Evolutionary conservation across 2,329 filamentous ascomycete species (phyloP).

Genomic region (Neofusicoccum sp.): DNA sequence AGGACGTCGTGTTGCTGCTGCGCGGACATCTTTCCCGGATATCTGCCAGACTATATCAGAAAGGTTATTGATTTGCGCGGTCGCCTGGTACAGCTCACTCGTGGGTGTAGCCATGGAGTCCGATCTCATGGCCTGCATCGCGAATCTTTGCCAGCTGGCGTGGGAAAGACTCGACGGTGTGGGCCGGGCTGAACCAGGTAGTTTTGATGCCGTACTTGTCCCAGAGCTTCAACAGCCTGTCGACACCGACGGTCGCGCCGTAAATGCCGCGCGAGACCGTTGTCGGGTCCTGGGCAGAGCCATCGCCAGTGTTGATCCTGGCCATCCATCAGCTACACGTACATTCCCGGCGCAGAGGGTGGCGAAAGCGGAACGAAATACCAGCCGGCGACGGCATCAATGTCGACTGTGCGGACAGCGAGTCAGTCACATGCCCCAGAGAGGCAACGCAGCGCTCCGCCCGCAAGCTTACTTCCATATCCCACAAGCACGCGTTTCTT

Average conservation of each 20-base stretch:
- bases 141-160: slow-evolving; percentile 49
- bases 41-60: neutral
- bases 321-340: neutral
- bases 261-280: slow-evolving; percentile 45
- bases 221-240: slow-evolving; percentile 45
- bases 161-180: slow-evolving; percentile 53
- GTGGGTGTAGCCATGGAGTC: slow-evolving; percentile 45
- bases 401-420: slow-evolving; percentile 32
- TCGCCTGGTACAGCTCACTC: slow-evolving; percentile 35
- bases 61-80: slow-evolving; percentile 23
- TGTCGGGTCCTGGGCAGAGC: slow-evolving; percentile 41
- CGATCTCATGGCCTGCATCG: slow-evolving; percentile 47
- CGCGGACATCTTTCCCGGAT: neutral
- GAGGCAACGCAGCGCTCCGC: neutral
- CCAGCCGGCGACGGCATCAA: slow-evolving; percentile 45
- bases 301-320: slow-evolving; percentile 46
- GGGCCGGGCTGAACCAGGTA: slow-evolving; percentile 47
- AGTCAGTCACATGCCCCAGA: neutral
- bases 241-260: slow-evolving; percentile 44
- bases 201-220: slow-evolving; percentile 46
- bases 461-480: slow-evolving; percentile 34
- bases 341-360: neutral
- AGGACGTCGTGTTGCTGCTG: slow-evolving; percentile 43
- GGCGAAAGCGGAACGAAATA: slow-evolving; percentile 17
- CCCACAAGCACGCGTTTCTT: slow-evolving; percentile 42